A percentile compares a stretch with the other conserved stretches of the same genome.
phyloP scores from a whole-genome alignment of 352 stramenopile species.

The Globisporangium orthogonon region DNA sequence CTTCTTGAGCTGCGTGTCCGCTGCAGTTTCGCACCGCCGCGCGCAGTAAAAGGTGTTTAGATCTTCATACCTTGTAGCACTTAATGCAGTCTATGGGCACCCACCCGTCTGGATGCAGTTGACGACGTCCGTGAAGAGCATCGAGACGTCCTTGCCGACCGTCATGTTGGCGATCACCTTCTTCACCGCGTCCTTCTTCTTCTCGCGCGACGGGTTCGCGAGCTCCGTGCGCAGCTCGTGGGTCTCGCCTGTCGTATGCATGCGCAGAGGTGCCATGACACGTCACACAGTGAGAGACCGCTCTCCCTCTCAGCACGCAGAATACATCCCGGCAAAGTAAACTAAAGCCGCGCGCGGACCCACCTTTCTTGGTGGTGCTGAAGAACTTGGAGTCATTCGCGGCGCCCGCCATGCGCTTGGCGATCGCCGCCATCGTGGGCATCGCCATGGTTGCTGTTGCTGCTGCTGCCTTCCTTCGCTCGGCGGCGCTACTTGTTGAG shows the following conservation, averaged over 20 bases:
- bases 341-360: not conserved
- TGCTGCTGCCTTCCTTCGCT: not conserved
- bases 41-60: not conserved
- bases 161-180: constrained; percentile 99
- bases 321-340: not conserved
- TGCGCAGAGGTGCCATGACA: not conserved
- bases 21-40: constrained; percentile 15
- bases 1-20: constrained; percentile 99
- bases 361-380: constrained; percentile 97
- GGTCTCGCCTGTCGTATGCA: constrained; percentile 77
- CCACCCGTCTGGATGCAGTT: constrained; percentile 98
- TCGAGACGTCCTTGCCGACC: constrained; percentile 98
- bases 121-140: constrained; percentile 99
- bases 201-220: constrained; percentile 93
- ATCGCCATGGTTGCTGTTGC: constrained; percentile 50
- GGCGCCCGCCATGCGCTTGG: constrained; percentile 84
- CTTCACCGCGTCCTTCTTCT: constrained; percentile 99
- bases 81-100: not conserved
- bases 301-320: not conserved
- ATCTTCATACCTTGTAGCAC: no score
- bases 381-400: constrained; percentile 98
- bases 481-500: not conserved
- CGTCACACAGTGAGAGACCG: no score
- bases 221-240: constrained; percentile 98
- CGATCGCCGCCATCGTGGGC: constrained; percentile 83